Evolutionary conservation across 1,139 yeast genomes (phyloP).

Genomic region (Geotrichum reessii): DNA sequence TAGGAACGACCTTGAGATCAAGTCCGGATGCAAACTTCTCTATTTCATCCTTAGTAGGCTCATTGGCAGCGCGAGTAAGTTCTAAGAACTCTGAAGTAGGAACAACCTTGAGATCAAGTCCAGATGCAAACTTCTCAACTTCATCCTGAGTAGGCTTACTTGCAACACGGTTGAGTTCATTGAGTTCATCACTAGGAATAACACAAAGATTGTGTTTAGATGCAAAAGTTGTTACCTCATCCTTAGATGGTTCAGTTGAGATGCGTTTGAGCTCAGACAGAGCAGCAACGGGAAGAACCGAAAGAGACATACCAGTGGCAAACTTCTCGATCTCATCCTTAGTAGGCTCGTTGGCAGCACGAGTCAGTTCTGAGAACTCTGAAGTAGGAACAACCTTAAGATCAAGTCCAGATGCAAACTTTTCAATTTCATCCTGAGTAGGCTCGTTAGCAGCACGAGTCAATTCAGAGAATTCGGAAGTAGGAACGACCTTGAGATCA

Average conservation of each 20-base stretch:
- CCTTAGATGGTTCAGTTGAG: slow-evolving; percentile 11
- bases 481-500: slow-evolving; percentile 33
- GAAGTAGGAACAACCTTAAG: slow-evolving; percentile 27
- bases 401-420: slow-evolving; percentile 23
- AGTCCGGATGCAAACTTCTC: slow-evolving; percentile 4
- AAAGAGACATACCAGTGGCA: slow-evolving; percentile 14
- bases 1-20: too few relatives aligned
- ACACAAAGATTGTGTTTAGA: slow-evolving; percentile 5
- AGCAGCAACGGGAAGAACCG: slow-evolving; percentile 30
- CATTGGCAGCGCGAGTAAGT: slow-evolving; percentile 15
- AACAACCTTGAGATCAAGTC: slow-evolving; percentile 32
- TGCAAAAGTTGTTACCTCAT: slow-evolving; percentile 11
- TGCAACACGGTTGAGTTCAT: slow-evolving; percentile 20
- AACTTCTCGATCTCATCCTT: slow-evolving; percentile 23
- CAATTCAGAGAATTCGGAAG: slow-evolving; percentile 17
- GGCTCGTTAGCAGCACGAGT: slow-evolving; percentile 14
- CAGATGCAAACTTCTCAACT: slow-evolving; percentile 28
- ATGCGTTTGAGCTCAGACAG: slow-evolving; percentile 24
- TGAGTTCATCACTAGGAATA: neutral
- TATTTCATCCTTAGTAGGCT: slow-evolving; percentile 22
- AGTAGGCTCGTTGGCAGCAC: slow-evolving; percentile 16
- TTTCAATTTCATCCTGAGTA: neutral
- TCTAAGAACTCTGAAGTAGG: slow-evolving; percentile 11
- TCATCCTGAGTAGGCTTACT: slow-evolving; percentile 23
- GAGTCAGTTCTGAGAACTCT: slow-evolving; percentile 6